Evolutionary conservation across 2,329 filamentous ascomycete genomes (phyloP).

Genomic region (Botrytis porri): DNA sequence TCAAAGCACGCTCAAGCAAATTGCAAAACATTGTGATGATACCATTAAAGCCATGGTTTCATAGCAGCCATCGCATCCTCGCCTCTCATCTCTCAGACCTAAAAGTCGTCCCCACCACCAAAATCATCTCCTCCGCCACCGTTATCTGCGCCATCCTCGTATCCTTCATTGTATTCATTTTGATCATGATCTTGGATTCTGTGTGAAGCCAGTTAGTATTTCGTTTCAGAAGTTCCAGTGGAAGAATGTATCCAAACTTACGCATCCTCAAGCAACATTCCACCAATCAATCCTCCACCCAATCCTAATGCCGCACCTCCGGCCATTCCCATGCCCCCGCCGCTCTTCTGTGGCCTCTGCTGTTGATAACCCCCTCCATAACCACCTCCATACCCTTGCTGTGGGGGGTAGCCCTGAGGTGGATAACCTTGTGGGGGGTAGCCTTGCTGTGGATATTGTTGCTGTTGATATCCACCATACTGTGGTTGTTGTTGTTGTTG

Average conservation of each 20-base stretch:
- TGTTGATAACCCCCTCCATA: constrained; percentile 36
- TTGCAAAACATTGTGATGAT: background rate
- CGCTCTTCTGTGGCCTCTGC: constrained; percentile 44
- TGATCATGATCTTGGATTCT: constrained; percentile 58
- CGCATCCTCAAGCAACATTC: constrained; percentile 66
- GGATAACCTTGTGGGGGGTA: constrained; percentile 39
- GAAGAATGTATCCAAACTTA: background rate
- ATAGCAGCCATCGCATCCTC: constrained; percentile 34
- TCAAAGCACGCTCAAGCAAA: background rate
- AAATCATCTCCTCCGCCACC: constrained; percentile 29
- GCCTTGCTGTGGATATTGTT: constrained; percentile 40
- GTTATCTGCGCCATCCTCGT: constrained; percentile 31
- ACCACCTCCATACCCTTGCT: constrained; percentile 36
- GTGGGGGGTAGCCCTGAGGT: constrained; percentile 35
- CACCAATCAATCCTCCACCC: constrained; percentile 78
- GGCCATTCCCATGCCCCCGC: constrained; percentile 59
- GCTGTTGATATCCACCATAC: constrained; percentile 24
- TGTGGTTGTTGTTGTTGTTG: constrained; percentile 16
- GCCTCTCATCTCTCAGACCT: constrained; percentile 42
- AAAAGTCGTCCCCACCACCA: constrained; percentile 22
- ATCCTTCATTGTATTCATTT: constrained; percentile 54
- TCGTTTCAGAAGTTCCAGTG: background rate
- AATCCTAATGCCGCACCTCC: constrained; percentile 75
- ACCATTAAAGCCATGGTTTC: background rate
- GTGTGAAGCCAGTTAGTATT: background rate